A percentile compares a stretch with the other conserved stretches of the same genome.
These are phyloP conservation scores for Pinus taeda DNA, from an alignment of 75 land plant genomes.

Conservation along the genomic window DNA sequence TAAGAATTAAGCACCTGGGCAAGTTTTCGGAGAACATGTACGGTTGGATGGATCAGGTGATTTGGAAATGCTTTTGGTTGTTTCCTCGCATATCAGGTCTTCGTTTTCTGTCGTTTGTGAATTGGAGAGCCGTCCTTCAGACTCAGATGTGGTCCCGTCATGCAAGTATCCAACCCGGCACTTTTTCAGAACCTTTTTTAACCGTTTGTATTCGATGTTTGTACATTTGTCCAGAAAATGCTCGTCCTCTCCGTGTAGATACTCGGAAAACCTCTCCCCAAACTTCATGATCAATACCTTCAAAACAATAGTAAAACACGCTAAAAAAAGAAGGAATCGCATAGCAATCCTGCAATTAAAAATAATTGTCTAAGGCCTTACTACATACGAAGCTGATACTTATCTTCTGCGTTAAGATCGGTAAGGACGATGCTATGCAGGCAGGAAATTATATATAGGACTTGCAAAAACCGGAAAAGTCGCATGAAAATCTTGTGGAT, in stretches of 20 bases:
- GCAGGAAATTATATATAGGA: too few species aligned
- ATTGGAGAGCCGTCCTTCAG: neutral
- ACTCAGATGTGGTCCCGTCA: neutral
- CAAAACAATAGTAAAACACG: neutral
- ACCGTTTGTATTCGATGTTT: slow-evolving; percentile 72
- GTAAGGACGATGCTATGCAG: too few species aligned
- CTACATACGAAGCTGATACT: too few species aligned
- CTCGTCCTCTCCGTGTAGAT: slow-evolving; percentile 40
- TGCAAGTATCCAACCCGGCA: slow-evolving; percentile 37
- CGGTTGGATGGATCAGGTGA: neutral
- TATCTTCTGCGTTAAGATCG: too few species aligned
- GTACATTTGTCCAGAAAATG: slow-evolving; percentile 41
- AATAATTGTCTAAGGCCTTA: too few species aligned
- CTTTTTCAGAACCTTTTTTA: slow-evolving; percentile 74
- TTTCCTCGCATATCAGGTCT: neutral
- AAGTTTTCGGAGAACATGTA: neutral
- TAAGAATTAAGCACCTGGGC: neutral
- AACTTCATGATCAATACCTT: slow-evolving; percentile 59
- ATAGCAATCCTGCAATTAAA: too few species aligned
- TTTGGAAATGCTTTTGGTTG: slow-evolving; percentile 1
- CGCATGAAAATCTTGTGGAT: too few species aligned
- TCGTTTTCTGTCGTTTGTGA: slow-evolving; percentile 1
- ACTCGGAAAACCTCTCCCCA: slow-evolving; percentile 64
- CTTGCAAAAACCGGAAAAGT: too few species aligned
- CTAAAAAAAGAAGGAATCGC: too few species aligned